Percentiles rank a stretch among this genome's conserved stretches.
Evolutionary conservation across 176 grass and related monocot species (phyloP).

Genomic region (Ampelocalamus luodianensis): DNA sequence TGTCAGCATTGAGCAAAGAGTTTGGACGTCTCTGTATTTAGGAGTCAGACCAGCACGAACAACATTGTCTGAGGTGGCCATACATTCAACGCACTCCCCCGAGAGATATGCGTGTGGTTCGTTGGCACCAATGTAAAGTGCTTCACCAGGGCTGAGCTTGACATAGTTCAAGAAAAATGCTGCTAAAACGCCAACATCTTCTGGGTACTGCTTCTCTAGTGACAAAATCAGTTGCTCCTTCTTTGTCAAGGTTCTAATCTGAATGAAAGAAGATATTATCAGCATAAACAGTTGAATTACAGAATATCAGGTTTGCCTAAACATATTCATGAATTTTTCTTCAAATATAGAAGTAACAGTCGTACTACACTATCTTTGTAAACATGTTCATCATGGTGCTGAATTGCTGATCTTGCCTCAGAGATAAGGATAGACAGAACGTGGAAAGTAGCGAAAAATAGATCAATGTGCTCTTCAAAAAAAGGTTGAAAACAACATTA

Average conservation of each 20-base stretch:
- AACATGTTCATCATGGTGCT: neutral
- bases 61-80: constrained; percentile 94
- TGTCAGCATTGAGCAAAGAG: constrained; percentile 96
- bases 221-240: constrained; percentile 81
- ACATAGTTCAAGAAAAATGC: constrained; percentile 89
- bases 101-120: constrained; percentile 93
- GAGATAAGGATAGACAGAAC: neutral
- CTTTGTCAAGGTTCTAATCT: constrained; percentile 71
- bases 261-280: constrained; percentile 20
- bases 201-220: constrained; percentile 81
- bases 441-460: neutral
- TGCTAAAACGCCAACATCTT: constrained; percentile 77
- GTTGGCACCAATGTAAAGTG: constrained; percentile 74
- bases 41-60: constrained; percentile 89
- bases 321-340: neutral
- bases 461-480: neutral
- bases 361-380: neutral
- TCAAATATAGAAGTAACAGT: neutral
- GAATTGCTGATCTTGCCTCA: neutral
- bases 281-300: neutral
- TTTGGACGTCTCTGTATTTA: constrained; percentile 84
- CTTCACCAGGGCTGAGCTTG: constrained; percentile 82
- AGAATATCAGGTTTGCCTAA: neutral
- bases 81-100: constrained; percentile 89
- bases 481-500: neutral